Conservation (phyloP, 1,284 basidiomycete species). For the Violaceomyces palustris region DNA sequence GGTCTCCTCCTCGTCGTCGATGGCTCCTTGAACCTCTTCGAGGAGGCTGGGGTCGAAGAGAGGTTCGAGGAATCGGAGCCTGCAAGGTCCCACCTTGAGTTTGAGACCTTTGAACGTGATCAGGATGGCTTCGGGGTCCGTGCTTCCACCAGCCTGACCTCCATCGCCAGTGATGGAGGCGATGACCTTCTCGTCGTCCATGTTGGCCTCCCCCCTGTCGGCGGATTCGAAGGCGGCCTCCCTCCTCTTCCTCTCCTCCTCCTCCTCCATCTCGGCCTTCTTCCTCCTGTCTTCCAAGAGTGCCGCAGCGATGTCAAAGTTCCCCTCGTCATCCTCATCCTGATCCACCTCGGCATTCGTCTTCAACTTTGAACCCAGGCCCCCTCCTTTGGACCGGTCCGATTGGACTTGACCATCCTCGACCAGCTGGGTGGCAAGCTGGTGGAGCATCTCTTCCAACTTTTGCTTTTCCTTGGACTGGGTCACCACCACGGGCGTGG, state of each 20-base stretch:
- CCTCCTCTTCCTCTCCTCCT: slow-evolving; percentile 60
- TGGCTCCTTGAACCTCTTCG: slow-evolving; percentile 23
- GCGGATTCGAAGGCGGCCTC: slow-evolving; percentile 73
- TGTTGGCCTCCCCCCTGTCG: slow-evolving; percentile 12
- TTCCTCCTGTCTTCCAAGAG: slow-evolving; percentile 46
- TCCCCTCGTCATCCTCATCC: slow-evolving; percentile 74
- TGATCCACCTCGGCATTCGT: slow-evolving; percentile 47
- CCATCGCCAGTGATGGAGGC: slow-evolving; percentile 27
- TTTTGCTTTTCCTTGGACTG: slow-evolving; percentile 10
- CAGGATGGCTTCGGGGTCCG: slow-evolving; percentile 19
- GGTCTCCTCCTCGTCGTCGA: slow-evolving; percentile 14
- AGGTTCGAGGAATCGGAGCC: slow-evolving; percentile 43
- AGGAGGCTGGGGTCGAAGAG: slow-evolving; percentile 37
- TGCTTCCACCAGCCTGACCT: slow-evolving; percentile 26
- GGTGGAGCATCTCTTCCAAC: slow-evolving; percentile 11
- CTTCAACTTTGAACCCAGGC: too few relatives aligned
- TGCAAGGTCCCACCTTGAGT: slow-evolving; percentile 35
- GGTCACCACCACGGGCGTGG: not conserved
- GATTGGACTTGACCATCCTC: slow-evolving; percentile 31
- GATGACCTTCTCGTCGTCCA: slow-evolving; percentile 17
- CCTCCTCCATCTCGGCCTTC: slow-evolving; percentile 21
- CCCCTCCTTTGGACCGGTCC: slow-evolving; percentile 1
- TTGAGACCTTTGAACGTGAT: slow-evolving; percentile 40
- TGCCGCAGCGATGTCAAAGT: slow-evolving; percentile 60
- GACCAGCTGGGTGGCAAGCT: slow-evolving; percentile 36